Conservation (phyloP, 2,329 filamentous ascomycete species). For the Exophiala oligosperma region DNA sequence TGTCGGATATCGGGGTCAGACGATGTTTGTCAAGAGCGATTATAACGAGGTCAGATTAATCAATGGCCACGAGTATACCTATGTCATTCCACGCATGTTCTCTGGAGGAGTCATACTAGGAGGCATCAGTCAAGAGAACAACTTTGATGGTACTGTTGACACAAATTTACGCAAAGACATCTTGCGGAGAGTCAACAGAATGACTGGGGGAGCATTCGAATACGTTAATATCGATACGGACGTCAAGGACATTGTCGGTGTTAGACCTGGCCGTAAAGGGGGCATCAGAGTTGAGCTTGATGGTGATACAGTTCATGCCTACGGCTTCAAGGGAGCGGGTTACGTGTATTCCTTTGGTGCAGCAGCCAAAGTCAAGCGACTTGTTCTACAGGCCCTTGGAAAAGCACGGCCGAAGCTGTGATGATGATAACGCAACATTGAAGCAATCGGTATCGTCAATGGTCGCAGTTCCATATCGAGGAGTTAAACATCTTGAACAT, state of each 20-base stretch:
- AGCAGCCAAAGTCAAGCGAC: slow-evolving; percentile 4
- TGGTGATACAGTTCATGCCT: slow-evolving; percentile 1
- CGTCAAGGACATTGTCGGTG: slow-evolving; percentile 1
- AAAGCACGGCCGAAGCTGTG: neutral
- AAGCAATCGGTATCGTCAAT: neutral
- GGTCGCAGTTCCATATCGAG: neutral
- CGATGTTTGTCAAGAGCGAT: slow-evolving; percentile 8
- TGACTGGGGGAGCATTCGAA: neutral
- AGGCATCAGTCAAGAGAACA: slow-evolving; percentile 4
- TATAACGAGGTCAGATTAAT: slow-evolving; percentile 4
- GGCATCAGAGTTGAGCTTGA: slow-evolving; percentile 4
- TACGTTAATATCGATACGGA: neutral
- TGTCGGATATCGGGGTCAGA: slow-evolving; percentile 1
- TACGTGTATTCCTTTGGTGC: slow-evolving; percentile 5
- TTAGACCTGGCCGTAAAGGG: slow-evolving; percentile 2
- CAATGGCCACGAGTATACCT: slow-evolving; percentile 1
- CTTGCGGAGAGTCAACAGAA: slow-evolving; percentile 1
- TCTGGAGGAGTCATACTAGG: slow-evolving; percentile 1
- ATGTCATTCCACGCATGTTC: slow-evolving; percentile 7
- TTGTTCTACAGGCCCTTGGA: neutral
- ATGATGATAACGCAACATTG: neutral
- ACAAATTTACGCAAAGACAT: neutral
- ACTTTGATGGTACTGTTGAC: neutral
- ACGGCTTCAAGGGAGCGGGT: slow-evolving; percentile 4
- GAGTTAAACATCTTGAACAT: too few species aligned